Conservation (phyloP, 495 filamentous ascomycete species). For the Aspergillus ellipticus region DNA sequence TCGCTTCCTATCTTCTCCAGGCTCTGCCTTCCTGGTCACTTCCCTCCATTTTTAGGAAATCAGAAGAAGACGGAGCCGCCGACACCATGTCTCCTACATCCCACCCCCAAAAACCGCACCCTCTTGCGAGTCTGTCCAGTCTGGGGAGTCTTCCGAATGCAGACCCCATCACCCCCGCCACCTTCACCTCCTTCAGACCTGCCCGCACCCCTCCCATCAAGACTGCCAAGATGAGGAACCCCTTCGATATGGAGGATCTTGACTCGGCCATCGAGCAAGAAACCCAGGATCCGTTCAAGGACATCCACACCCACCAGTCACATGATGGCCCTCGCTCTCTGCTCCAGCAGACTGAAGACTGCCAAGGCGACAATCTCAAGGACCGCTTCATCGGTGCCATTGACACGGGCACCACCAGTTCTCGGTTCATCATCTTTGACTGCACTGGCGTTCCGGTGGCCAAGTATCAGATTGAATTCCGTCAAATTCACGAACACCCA, state of each 20-base stretch:
- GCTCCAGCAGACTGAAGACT: slow-evolving; percentile 34
- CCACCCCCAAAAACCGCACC: background rate
- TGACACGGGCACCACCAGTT: slow-evolving; percentile 91
- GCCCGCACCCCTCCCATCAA: background rate
- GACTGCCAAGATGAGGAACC: slow-evolving; percentile 33
- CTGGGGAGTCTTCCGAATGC: too few relatives aligned
- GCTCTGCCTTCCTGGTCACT: slow-evolving; percentile 8
- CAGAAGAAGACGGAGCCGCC: slow-evolving; percentile 1
- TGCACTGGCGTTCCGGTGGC: slow-evolving; percentile 73
- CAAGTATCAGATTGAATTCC: slow-evolving; percentile 88
- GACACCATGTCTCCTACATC: background rate
- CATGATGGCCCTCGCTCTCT: slow-evolving; percentile 42
- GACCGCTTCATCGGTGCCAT: slow-evolving; percentile 66
- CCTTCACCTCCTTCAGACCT: background rate
- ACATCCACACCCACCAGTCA: slow-evolving; percentile 28
- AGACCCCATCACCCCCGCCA: background rate
- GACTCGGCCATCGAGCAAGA: slow-evolving; percentile 30
- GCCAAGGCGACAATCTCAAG: slow-evolving; percentile 32
- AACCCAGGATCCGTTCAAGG: slow-evolving; percentile 13
- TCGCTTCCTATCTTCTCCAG: slow-evolving; percentile 11
- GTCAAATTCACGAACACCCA: slow-evolving; percentile 80
- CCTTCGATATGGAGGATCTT: slow-evolving; percentile 38
- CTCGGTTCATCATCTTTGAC: slow-evolving; percentile 90
- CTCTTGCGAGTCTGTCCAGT: background rate
- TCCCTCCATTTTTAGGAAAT: slow-evolving; percentile 3